Evolutionary conservation across 257 asterid species (phyloP).

Genomic region (Nicotiana tabacum): DNA sequence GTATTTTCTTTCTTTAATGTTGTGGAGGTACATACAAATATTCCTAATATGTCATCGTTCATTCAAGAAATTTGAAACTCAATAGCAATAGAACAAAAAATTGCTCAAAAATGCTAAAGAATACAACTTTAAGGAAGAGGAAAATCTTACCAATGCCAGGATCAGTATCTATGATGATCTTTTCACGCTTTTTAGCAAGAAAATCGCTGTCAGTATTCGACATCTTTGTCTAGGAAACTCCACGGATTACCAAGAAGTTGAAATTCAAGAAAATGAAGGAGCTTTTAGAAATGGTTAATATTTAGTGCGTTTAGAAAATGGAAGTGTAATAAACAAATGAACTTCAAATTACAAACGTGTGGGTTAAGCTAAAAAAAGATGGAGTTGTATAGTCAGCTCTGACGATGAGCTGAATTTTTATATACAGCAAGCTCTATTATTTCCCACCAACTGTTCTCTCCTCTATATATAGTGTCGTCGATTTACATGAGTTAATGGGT

Average conservation of each 20-base stretch:
- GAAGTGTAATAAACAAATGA: not conserved
- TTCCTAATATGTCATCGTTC: not conserved
- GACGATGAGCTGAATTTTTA: not conserved
- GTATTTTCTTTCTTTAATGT: not conserved
- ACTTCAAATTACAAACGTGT: not conserved
- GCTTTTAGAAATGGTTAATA: not conserved
- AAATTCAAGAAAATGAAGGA: not conserved
- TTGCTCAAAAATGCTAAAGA: not conserved
- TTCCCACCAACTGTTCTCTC: not conserved
- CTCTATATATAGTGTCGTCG: too few species aligned
- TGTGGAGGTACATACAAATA: not conserved
- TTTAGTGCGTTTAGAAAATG: not conserved
- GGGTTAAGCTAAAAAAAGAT: not conserved
- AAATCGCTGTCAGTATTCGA: not conserved
- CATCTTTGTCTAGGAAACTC: not conserved
- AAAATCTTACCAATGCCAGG: conserved; percentile 33
- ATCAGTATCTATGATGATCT: conserved; percentile 38
- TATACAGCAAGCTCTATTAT: not conserved
- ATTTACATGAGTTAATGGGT: too few species aligned
- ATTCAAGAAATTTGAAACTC: not conserved
- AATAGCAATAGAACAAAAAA: not conserved
- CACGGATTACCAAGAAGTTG: not conserved
- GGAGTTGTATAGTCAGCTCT: not conserved
- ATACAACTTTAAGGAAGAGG: not conserved
- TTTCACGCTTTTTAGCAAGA: not conserved